Evolutionary conservation across 108 stramenopile genomes (phyloP).

Genomic region (Stephanodiscus triporus): DNA sequence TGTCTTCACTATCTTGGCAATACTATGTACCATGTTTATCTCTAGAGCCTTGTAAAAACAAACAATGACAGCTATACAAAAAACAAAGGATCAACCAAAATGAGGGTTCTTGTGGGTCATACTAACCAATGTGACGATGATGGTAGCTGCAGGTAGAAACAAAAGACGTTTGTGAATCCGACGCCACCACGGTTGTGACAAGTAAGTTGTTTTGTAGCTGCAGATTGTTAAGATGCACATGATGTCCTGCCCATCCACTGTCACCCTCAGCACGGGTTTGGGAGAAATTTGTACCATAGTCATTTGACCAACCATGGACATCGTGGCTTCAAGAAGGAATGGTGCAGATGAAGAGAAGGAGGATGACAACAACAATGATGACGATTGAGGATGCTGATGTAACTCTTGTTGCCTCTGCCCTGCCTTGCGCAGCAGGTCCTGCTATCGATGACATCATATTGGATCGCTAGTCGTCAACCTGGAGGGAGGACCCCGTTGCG

Average conservation of each 20-base stretch:
- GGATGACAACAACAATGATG: background rate
- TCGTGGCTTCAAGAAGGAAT: conserved; percentile 19
- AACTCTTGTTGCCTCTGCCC: background rate
- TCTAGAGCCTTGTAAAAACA: too few species aligned
- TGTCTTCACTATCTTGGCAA: too few species aligned
- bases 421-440: conserved; percentile 6
- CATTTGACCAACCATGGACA: too few species aligned
- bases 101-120: too few species aligned
- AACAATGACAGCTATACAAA: too few species aligned
- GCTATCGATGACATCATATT: conserved; percentile 31
- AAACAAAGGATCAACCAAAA: too few species aligned
- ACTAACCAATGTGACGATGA: too few species aligned
- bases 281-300: too few species aligned
- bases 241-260: background rate
- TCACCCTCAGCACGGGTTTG: background rate
- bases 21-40: too few species aligned
- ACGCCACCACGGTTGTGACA: too few species aligned
- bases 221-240: background rate
- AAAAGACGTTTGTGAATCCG: too few species aligned
- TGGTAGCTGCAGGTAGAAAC: too few species aligned
- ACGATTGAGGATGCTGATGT: background rate
- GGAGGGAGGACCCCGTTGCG: background rate
- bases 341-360: background rate
- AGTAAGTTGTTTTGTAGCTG: background rate
- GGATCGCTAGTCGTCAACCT: conserved; percentile 16